These are phyloP conservation scores for Galerina marginata DNA, from an alignment of 768 basidiomycete species.

Conservation along the genomic window DNA sequence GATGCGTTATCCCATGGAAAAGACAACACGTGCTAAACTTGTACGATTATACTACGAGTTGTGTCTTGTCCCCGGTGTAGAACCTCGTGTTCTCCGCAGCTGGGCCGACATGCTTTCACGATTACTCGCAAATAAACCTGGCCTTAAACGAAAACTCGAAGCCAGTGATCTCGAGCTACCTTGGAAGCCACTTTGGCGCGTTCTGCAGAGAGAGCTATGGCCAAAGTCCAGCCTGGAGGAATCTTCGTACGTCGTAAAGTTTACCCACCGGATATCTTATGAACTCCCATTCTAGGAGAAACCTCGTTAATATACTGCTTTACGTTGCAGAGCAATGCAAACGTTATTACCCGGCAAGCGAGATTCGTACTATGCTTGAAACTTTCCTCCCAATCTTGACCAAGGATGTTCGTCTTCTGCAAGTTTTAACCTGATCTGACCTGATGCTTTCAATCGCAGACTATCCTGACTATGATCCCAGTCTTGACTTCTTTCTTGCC, in stretches of 20 bases:
- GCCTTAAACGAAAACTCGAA: constrained; percentile 70
- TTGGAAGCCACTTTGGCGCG: constrained; percentile 81
- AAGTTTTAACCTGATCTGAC: background rate
- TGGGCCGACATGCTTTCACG: constrained; percentile 84
- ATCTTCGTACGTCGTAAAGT: constrained; percentile 49
- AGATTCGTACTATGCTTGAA: constrained; percentile 73
- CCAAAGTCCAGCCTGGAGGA: constrained; percentile 68
- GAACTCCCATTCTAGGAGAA: constrained; percentile 46
- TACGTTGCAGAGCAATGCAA: constrained; percentile 77
- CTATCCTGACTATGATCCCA: constrained; percentile 71
- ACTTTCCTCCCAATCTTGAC: constrained; percentile 76
- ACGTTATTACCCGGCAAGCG: constrained; percentile 67
- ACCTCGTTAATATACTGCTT: constrained; percentile 72
- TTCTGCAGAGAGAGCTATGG: constrained; percentile 76
- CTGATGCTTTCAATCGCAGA: constrained; percentile 42
- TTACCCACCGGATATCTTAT: background rate
- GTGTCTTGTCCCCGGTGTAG: constrained; percentile 76
- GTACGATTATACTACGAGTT: constrained; percentile 81
- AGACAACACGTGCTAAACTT: constrained; percentile 71
- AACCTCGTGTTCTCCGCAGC: constrained; percentile 68
- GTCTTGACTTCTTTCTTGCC: constrained; percentile 82
- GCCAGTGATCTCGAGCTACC: constrained; percentile 67
- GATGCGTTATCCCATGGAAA: constrained; percentile 80
- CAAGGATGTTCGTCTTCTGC: constrained; percentile 57
- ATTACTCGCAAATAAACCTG: constrained; percentile 69